A percentile compares a stretch with the other conserved stretches of the same genome.
Conservation (phyloP, 345 rosid genomes). For the Euphorbia pulcherrima region DNA sequence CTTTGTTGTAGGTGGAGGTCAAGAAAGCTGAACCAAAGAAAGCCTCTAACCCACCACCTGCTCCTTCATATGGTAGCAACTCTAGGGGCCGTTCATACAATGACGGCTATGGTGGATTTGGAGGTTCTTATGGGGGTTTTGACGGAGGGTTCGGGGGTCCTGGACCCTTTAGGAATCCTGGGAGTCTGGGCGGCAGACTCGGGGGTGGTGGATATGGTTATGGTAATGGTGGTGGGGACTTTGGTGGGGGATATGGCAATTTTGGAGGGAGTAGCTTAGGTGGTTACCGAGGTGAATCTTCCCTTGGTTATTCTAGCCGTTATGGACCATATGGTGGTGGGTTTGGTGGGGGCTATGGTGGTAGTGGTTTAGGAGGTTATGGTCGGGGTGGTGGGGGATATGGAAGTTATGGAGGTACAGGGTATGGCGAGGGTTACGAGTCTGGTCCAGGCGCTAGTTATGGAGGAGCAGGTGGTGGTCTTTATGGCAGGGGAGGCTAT, state of each 20-base stretch:
- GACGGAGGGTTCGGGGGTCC: slow-evolving; percentile 85
- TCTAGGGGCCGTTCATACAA: slow-evolving; percentile 32
- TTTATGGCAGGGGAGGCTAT: slow-evolving; percentile 86
- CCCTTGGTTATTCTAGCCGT: slow-evolving; percentile 78
- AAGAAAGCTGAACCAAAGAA: slow-evolving; percentile 99
- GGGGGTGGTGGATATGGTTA: slow-evolving; percentile 53
- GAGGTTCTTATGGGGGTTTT: slow-evolving; percentile 56
- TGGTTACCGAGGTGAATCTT: slow-evolving; percentile 25
- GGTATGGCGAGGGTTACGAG: slow-evolving; percentile 64
- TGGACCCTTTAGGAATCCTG: slow-evolving; percentile 61
- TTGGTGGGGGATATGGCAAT: slow-evolving; percentile 65
- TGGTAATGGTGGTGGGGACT: slow-evolving; percentile 55
- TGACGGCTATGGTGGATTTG: slow-evolving; percentile 45
- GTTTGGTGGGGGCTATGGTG: slow-evolving; percentile 69
- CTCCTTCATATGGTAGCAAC: slow-evolving; percentile 57
- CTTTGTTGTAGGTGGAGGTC: slow-evolving; percentile 99
- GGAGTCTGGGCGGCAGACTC: slow-evolving; percentile 28
- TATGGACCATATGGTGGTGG: slow-evolving; percentile 76
- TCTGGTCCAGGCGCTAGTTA: slow-evolving; percentile 80
- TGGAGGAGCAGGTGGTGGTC: slow-evolving; percentile 76
- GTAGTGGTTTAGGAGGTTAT: slow-evolving; percentile 55
- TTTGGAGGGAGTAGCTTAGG: slow-evolving; percentile 25
- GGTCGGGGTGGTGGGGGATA: slow-evolving; percentile 39
- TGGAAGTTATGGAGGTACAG: slow-evolving; percentile 32
- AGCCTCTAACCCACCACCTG: slow-evolving; percentile 82